A percentile compares a stretch with the other conserved stretches of the same genome.
Evolutionary conservation across 805 yeast species (phyloP).

Genomic region (Cyberlindnera saturnus): DNA sequence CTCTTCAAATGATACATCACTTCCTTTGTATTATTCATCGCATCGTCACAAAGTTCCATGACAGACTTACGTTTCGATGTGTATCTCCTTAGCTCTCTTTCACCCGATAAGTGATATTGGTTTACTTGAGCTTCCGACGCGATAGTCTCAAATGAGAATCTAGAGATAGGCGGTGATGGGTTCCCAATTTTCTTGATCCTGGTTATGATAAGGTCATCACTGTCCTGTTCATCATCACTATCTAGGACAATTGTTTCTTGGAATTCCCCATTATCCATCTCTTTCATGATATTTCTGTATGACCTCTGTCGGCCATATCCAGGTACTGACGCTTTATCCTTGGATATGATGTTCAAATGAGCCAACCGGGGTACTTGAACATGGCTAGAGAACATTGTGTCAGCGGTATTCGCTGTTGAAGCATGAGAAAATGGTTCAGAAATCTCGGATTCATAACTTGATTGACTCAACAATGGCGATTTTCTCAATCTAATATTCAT

Average conservation of each 20-base stretch:
- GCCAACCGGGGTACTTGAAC: background rate
- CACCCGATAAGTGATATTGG: background rate
- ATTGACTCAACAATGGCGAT: slow-evolving; percentile 17
- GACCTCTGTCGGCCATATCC: background rate
- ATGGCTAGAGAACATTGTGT: slow-evolving; percentile 3
- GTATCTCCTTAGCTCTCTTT: slow-evolving; percentile 4
- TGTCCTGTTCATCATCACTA: slow-evolving; percentile 11
- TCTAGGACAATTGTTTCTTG: slow-evolving; percentile 21
- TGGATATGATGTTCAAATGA: too few relatives aligned
- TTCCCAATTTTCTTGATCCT: slow-evolving; percentile 6
- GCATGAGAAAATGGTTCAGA: slow-evolving; percentile 20
- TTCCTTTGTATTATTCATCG: slow-evolving; percentile 16
- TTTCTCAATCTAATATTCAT: slow-evolving; percentile 1
- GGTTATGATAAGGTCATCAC: background rate
- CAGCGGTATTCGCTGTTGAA: slow-evolving; percentile 9
- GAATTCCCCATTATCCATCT: slow-evolving; percentile 14
- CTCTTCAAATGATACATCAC: slow-evolving; percentile 21
- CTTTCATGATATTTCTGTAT: slow-evolving; percentile 13
- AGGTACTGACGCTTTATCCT: too few relatives aligned
- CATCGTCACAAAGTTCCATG: slow-evolving; percentile 20
- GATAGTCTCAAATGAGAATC: slow-evolving; percentile 21
- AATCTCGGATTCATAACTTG: slow-evolving; percentile 21
- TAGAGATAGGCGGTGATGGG: slow-evolving; percentile 11
- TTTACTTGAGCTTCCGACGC: slow-evolving; percentile 20
- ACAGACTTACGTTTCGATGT: slow-evolving; percentile 14